Conservation (phyloP, 208 protist species). For the Leishmania mexicana region DNA sequence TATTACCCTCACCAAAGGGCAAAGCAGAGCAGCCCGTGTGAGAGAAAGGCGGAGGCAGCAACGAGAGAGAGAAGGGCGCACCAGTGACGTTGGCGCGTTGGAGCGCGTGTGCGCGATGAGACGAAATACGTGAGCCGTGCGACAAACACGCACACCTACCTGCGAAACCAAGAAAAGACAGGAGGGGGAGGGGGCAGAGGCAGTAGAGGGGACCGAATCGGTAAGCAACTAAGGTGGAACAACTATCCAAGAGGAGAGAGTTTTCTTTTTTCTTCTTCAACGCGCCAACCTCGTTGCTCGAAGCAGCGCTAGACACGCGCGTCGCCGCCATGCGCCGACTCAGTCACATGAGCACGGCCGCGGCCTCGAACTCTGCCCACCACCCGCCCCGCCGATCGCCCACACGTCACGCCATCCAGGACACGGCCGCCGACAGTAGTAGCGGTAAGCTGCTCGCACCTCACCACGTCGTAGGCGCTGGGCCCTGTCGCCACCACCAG, state of each 20-base stretch:
- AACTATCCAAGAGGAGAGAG: background rate
- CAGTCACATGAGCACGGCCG: background rate
- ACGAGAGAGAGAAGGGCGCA: background rate
- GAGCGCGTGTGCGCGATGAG: background rate
- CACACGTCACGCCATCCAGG: background rate
- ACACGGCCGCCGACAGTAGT: background rate
- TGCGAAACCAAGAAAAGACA: background rate
- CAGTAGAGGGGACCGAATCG: background rate
- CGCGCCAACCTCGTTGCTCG: background rate
- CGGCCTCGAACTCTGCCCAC: background rate
- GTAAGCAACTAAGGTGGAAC: background rate
- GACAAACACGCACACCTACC: background rate
- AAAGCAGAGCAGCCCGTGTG: background rate
- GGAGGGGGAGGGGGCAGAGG: background rate
- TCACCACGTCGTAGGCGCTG: background rate
- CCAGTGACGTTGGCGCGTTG: background rate
- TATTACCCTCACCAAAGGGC: background rate
- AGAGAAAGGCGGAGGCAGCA: background rate
- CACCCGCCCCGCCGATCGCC: background rate
- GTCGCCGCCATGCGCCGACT: background rate
- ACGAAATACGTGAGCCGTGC: background rate
- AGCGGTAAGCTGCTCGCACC: background rate
- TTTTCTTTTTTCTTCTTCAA: background rate
- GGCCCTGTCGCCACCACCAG: background rate
- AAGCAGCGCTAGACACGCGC: background rate